Evolutionary conservation across 345 rosid genomes (phyloP), one percentile per base, ranked within the genome.

Genomic region (Eutrema japonicum): DNA sequence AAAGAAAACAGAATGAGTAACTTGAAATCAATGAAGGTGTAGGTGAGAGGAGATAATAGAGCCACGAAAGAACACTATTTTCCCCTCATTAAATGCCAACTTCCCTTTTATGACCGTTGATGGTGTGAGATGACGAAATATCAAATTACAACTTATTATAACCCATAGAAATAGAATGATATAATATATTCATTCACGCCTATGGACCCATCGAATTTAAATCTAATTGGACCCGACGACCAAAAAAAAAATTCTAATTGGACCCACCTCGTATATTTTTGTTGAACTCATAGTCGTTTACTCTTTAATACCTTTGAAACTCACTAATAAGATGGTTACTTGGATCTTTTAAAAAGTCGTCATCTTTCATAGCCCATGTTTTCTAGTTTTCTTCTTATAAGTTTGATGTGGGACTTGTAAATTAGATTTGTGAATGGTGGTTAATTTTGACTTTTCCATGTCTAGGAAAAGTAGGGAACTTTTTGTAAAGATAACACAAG

Each of bases 91-190:
- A 64, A 77, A 48, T 77, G 72, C 76, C 77, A 77, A 50, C 80
- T 57, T 65, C 77, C 77, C 72, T 71, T 42, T 57, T 77, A 58
- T 71, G 80, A 77, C 80, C 80, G 80, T 77, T 77, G 68, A 64
- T 68, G 64, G 52, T 53, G 52, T 66, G 40, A 38, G 64, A 63
- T 62, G 52, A 40, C 49, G 32, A 60, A 75, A 43, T 51, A 32
- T 42, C 69, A 72, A 72, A 62, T 72, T 62, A 50, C 76, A 40
- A 40, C 7, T 41, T 1, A 18, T 41, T 1, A 33, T 1, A 33
- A 64, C 56, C 76, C 76, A 50, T 43, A 29, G 18, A 27, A 32
- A 50, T 43, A 29, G 18, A 27, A 32, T 68, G 2, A 49, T 49
- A 10, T 9, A 59, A 4, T n/a, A 50, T 50, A 4, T 41, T 35